Evolutionary conservation across 495 filamentous ascomycete species (phyloP), one percentile per base, ranked within the genome.

Genomic region (Tuber magnatum): DNA sequence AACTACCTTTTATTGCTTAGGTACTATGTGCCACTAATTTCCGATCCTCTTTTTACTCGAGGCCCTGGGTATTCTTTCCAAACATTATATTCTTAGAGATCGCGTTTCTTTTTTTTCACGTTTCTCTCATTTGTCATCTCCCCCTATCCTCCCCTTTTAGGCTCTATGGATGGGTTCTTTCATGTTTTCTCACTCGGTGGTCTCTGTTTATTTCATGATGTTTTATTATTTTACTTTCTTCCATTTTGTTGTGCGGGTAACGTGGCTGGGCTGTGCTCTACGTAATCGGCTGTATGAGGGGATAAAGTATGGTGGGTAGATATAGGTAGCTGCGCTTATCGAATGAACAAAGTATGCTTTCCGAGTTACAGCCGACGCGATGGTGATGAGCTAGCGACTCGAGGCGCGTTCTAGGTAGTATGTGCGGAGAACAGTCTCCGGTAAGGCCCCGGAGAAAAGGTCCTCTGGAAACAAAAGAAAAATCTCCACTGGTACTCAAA

Each of bases 141-240:
- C 65, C 76, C 76, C 71, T 74, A 74, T 78, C 76, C 75, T 70
- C 78, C 74, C 75, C 39, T 40, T 77, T 68, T 8, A 14, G 10
- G 24, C 10, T 51, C 22, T 51, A n/a, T 12, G 24, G 9, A n/a
- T n/a, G 48, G 51, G n/a, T 68, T 78, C 73, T 68, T 73, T 80
- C 82, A 80, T 70, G 80, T 83, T 83, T 71, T 71, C n/a, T 71
- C 69, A 40, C 42, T 71, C 42, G 22, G 39, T 18, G 12, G 24
- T 40, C 42, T 71, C 16, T 71, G 16, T 70, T 70, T 46, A 20
- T 46, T 20, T 46, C 16, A 39, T 70, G 18, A 18, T 41, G 8
- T 28, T 70, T 70, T 70, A 38, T 70, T 70, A 43, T 43, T 35
- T 70, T 10, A 51, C 41, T 39, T 43, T 70, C 39, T 5, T 71